Percentiles rank a stretch among this genome's conserved stretches.
Conservation (phyloP, 805 yeast species). For the Aciculoconidium aculeatum region DNA sequence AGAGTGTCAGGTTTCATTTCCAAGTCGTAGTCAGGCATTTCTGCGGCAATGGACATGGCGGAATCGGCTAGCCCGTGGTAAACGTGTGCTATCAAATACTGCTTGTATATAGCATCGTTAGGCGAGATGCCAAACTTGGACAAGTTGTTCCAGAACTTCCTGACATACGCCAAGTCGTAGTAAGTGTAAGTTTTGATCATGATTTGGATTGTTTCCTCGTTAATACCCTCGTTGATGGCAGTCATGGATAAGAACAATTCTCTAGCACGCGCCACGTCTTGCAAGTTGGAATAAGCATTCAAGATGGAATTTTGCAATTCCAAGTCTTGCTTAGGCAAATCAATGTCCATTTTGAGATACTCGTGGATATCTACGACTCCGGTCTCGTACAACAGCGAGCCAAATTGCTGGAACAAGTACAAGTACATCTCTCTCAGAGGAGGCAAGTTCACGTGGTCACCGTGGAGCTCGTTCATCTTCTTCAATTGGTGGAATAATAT, state of each 20-base stretch:
- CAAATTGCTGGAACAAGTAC: slow-evolving; percentile 56
- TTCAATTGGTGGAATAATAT: slow-evolving; percentile 57
- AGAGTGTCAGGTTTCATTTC: slow-evolving; percentile 40
- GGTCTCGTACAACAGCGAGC: slow-evolving; percentile 50
- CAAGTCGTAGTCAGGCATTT: slow-evolving; percentile 44
- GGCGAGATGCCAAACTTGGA: slow-evolving; percentile 50
- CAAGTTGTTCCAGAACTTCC: slow-evolving; percentile 55
- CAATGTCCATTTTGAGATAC: slow-evolving; percentile 54
- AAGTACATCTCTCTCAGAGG: slow-evolving; percentile 49
- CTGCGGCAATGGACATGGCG: slow-evolving; percentile 47
- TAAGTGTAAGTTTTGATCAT: slow-evolving; percentile 61
- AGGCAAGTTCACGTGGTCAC: slow-evolving; percentile 19
- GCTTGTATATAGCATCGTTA: slow-evolving; percentile 46
- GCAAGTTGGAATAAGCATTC: slow-evolving; percentile 56
- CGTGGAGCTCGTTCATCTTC: slow-evolving; percentile 47
- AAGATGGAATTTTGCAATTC: slow-evolving; percentile 55
- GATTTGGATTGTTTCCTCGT: slow-evolving; percentile 58
- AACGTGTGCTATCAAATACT: slow-evolving; percentile 64
- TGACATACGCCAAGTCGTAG: slow-evolving; percentile 50
- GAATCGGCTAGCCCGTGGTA: slow-evolving; percentile 54
- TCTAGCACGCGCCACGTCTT: slow-evolving; percentile 49
- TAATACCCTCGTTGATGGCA: slow-evolving; percentile 51
- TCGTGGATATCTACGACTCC: slow-evolving; percentile 64
- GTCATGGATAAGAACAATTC: slow-evolving; percentile 57
- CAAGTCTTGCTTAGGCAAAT: slow-evolving; percentile 47